Percentiles rank a stretch among this genome's conserved stretches.
Conservation (phyloP, 306 rosid genomes). For the Vicia faba region DNA sequence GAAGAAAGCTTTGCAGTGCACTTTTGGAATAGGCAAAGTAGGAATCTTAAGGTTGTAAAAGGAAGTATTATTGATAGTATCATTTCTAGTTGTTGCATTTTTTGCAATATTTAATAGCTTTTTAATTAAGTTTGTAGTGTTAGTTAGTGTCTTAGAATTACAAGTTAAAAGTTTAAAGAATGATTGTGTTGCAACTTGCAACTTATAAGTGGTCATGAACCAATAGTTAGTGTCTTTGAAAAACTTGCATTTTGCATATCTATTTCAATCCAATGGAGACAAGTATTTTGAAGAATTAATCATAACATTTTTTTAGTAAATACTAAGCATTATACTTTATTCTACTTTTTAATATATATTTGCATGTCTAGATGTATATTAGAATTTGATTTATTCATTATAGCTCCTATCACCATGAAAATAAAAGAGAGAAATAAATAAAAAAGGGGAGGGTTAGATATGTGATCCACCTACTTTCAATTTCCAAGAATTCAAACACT, state of each 20-base stretch:
- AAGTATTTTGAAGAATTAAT: neutral
- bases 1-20: slow-evolving; percentile 69
- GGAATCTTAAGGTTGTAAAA: slow-evolving; percentile 53
- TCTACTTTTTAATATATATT: neutral
- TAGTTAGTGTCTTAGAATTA: slow-evolving; percentile 34
- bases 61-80: slow-evolving; percentile 77
- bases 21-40: slow-evolving; percentile 82
- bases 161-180: neutral
- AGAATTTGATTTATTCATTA: neutral
- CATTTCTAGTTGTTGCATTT: slow-evolving; percentile 51
- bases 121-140: slow-evolving; percentile 36
- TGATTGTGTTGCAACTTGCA: slow-evolving; percentile 29
- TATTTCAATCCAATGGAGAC: no score
- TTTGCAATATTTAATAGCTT: slow-evolving; percentile 50
- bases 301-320: neutral
- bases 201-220: no score
- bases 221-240: no score
- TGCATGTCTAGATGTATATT: neutral
- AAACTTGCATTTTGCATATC: no score
- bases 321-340: neutral
- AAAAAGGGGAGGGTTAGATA: neutral
- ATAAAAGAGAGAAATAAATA: neutral
- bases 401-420: neutral
- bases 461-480: slow-evolving; percentile 42
- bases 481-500: neutral